Base-by-base conservation (phyloP, 2,329 filamentous ascomycete species). In the Alternaria sp. region DNA sequence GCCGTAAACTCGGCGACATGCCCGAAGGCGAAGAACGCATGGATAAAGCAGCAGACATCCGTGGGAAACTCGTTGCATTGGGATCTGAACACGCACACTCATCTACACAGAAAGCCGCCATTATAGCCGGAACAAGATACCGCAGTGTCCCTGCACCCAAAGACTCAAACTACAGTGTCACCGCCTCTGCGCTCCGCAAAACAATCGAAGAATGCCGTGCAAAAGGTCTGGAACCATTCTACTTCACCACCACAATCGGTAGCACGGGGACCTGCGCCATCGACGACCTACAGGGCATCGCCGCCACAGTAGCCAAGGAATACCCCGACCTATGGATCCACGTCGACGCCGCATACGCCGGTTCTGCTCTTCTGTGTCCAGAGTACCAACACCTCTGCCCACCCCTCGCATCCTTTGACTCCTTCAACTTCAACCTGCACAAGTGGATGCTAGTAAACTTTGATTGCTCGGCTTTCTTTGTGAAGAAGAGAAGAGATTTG, bases 371-470 rank as follows among this genome's bases (percentile, higher is more conserved):
- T 3, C 81, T 97, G 3, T 88, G 90, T 23, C 90, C 92, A 3
- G 92, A 96, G 76, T 90, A 91, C 78, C 90, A 92, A 63, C 83
- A 89, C 66, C 83, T 92, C 49, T 83, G 88, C 1, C 72, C 81
- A 23, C 80, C 86, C 8, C 83, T 94, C 50, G 80, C 82, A 1
- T 79, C 82, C 23, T 93, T 96, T 74, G 91, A 97, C 81, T 93
- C 89, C 64, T 97, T 96, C 84, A 89, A 97, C 79, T 87, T 94
- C 81, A 98, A 97, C 82, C 90, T 97, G 86, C 93, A 97, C 84
- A 98, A 98, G 81, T 97, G 94, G 94, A 84, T 97, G 46, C 87
- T 97, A 17, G 93, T 92, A 56, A 97, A 96, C 78, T 97, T 97
- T 71, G 94, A 98, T 72, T 86, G 86, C 58, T 70, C 90, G 54